These are phyloP conservation scores for Cladophialophora exuberans DNA, from an alignment of 2,329 filamentous ascomycete genomes.

Conservation along the genomic window DNA sequence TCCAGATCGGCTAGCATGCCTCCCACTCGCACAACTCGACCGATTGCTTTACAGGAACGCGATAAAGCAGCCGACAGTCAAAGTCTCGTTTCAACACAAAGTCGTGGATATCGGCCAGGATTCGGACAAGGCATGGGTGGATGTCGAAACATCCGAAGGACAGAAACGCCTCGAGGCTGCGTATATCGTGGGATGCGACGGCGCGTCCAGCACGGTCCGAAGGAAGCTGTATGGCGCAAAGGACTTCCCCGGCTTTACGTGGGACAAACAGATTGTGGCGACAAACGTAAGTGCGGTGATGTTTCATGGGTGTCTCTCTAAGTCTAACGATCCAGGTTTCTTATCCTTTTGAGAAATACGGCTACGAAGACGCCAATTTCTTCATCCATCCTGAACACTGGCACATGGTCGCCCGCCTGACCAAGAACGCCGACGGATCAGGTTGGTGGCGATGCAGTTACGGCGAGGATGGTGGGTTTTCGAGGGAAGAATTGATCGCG, in stretches of 20 bases:
- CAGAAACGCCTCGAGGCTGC: slow-evolving; percentile 39
- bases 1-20: slow-evolving; percentile 45
- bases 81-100: slow-evolving; percentile 52
- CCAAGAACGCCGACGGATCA: slow-evolving; percentile 51
- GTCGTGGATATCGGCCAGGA: slow-evolving; percentile 31
- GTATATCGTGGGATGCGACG: slow-evolving; percentile 51
- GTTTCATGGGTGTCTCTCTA: neutral
- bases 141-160: slow-evolving; percentile 28
- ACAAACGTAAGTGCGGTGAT: slow-evolving; percentile 28
- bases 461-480: slow-evolving; percentile 60
- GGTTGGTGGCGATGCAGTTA: slow-evolving; percentile 68
- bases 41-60: slow-evolving; percentile 47
- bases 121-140: slow-evolving; percentile 27
- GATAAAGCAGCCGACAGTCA: slow-evolving; percentile 38
- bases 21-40: slow-evolving; percentile 50
- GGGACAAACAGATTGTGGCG: slow-evolving; percentile 32
- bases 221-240: slow-evolving; percentile 32
- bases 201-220: slow-evolving; percentile 24
- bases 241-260: slow-evolving; percentile 30
- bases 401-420: slow-evolving; percentile 66
- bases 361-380: slow-evolving; percentile 44
- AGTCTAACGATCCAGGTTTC: slow-evolving; percentile 16
- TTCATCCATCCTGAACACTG: slow-evolving; percentile 65
- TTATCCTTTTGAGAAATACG: slow-evolving; percentile 30
- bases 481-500: slow-evolving; percentile 56